Evolutionary conservation across 805 yeast species (phyloP).

Genomic region (Saturnispora zaruensis): DNA sequence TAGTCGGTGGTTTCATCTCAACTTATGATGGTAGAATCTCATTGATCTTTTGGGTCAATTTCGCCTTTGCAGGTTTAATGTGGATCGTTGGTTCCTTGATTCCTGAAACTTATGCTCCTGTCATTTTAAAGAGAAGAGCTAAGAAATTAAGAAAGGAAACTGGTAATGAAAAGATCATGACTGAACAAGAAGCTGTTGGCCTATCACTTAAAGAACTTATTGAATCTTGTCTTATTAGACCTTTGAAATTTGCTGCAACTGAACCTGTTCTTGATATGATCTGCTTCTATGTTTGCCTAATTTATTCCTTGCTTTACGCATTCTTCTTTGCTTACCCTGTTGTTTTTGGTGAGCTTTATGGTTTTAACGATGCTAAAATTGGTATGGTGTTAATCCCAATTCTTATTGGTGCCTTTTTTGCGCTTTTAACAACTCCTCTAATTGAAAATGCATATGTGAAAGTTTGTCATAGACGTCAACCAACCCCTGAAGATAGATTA

Average conservation of each 20-base stretch:
- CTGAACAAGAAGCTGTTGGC: slow-evolving; percentile 85
- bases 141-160: slow-evolving; percentile 62
- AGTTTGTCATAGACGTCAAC: slow-evolving; percentile 44
- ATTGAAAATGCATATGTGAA: slow-evolving; percentile 55
- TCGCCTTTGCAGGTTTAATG: slow-evolving; percentile 85
- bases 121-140: slow-evolving; percentile 61
- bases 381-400: slow-evolving; percentile 90
- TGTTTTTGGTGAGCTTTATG: slow-evolving; percentile 69
- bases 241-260: slow-evolving; percentile 63
- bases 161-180: slow-evolving; percentile 77
- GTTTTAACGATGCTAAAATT: slow-evolving; percentile 64
- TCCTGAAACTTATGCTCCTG: slow-evolving; percentile 93
- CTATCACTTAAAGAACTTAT: slow-evolving; percentile 60
- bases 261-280: slow-evolving; percentile 82
- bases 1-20: slow-evolving; percentile 79
- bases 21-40: slow-evolving; percentile 62
- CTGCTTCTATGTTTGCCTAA: slow-evolving; percentile 80
- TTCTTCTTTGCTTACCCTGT: slow-evolving; percentile 95
- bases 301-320: slow-evolving; percentile 84
- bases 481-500: slow-evolving; percentile 74
- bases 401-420: slow-evolving; percentile 73
- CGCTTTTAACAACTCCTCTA: slow-evolving; percentile 65
- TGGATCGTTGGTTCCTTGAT: slow-evolving; percentile 56
- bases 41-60: slow-evolving; percentile 78
- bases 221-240: slow-evolving; percentile 67